Base-by-base conservation (phyloP, 1,139 yeast species). In the Taiozyma sp. region DNA sequence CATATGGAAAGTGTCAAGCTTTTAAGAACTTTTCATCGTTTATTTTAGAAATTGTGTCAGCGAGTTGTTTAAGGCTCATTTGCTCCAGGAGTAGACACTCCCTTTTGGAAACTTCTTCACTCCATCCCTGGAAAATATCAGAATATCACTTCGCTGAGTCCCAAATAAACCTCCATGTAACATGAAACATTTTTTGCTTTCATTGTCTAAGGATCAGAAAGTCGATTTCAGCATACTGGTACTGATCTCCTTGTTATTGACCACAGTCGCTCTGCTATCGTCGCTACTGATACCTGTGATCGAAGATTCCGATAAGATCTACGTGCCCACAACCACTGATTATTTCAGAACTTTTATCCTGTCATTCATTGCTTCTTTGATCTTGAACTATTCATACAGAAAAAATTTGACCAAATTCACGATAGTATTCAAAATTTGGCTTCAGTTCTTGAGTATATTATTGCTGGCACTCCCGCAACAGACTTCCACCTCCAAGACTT, bases 381-480 rank as follows among this genome's bases (percentile, higher is more conserved):
- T 54, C 1, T 48, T 60, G n/a, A 56, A 59, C 45, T 54, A 53
- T 36, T 44, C 50, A 4, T 53, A 51, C 48, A 50, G 56, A 23
- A 32, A 43, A 23, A 32, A 44, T 4, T 50, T 58, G 8, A 50
- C 49, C n/a, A 50, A 45, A 34, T 47, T 45, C 14, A 39, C 49
- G 19, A 42, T 53, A 29, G 42, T 53, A 16, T 43, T 54, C 19
- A 53, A 61, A 45, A 47, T 55, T 8, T 56, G 57, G 56, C 5
- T 58, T 4, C 57, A 57, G 47, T 61, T 61, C 27, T 41, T 56
- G 6, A 53, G 60, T 2, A 27, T 60, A 8, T 36, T 59, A 28
- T 43, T 60, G 5, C 27, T 59, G 24, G 59, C 65, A 29, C 56
- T 54, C 16, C 65, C 65, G 2, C 65, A 61, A 44, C 55, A 50